phyloP scores from a whole-genome alignment of 2,329 filamentous ascomycete species.

The Fusarium anguioides region DNA sequence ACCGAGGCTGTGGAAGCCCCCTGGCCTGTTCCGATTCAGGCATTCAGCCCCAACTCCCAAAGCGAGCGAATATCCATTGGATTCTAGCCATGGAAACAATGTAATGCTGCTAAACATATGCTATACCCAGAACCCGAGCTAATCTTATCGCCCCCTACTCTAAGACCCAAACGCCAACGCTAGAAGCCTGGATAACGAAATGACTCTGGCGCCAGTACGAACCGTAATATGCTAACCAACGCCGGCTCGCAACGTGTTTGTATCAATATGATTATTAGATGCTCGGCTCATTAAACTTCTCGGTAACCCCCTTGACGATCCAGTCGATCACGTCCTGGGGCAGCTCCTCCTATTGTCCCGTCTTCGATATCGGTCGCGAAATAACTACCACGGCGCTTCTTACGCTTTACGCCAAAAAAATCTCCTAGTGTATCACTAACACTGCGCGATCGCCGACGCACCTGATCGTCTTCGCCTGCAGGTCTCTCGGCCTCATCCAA shows the following conservation, averaged over 20 bases:
- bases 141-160: conserved; percentile 9
- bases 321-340: conserved; percentile 13
- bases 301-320: conserved; percentile 14
- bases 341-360: conserved; percentile 15
- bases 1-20: background rate
- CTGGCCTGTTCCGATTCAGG: conserved; percentile 5
- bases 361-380: conserved; percentile 39
- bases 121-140: conserved; percentile 24
- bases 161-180: conserved; percentile 46
- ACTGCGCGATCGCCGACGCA: conserved; percentile 52
- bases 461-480: conserved; percentile 26
- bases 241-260: conserved; percentile 28
- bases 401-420: conserved; percentile 53
- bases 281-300: conserved; percentile 20
- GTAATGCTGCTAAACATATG: conserved; percentile 13
- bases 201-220: conserved; percentile 35
- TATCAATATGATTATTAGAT: conserved; percentile 31
- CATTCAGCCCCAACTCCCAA: background rate
- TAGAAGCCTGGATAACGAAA: conserved; percentile 40
- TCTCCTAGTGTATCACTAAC: conserved; percentile 56
- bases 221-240: conserved; percentile 34
- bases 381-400: conserved; percentile 45
- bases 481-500: conserved; percentile 34
- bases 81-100: conserved; percentile 12
- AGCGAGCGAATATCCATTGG: conserved; percentile 1